Conservation (phyloP, 768 basidiomycete species). For the Leucocoprinus sp. region DNA sequence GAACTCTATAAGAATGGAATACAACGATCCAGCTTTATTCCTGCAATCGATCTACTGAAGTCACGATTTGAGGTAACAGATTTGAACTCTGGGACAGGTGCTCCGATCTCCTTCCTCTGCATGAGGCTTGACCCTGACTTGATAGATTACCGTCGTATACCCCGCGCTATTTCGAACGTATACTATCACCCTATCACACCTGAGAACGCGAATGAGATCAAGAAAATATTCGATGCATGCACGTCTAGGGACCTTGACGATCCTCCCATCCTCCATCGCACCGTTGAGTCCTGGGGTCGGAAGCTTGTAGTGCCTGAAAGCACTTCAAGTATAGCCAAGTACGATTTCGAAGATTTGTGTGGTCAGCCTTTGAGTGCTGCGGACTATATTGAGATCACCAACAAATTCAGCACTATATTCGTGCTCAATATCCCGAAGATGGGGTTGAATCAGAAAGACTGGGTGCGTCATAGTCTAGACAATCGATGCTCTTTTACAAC, state of each 20-base stretch:
- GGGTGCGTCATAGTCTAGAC: constrained; percentile 35
- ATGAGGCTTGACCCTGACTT: constrained; percentile 2
- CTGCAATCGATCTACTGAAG: constrained; percentile 91
- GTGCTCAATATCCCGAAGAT: constrained; percentile 83
- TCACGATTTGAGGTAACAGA: constrained; percentile 80
- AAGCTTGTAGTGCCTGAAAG: constrained; percentile 71
- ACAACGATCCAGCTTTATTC: constrained; percentile 89
- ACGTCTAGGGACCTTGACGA: constrained; percentile 46
- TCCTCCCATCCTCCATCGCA: constrained; percentile 50
- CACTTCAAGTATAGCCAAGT: constrained; percentile 72
- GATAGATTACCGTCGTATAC: constrained; percentile 89
- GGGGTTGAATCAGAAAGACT: constrained; percentile 80
- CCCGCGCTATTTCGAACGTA: constrained; percentile 86
- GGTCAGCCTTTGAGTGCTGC: constrained; percentile 87
- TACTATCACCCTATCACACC: constrained; percentile 79
- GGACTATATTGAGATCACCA: constrained; percentile 92
- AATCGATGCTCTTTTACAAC: not conserved
- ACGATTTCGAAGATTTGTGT: constrained; percentile 81
- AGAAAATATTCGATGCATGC: constrained; percentile 76
- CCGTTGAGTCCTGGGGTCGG: constrained; percentile 88
- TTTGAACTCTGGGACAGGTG: constrained; percentile 92
- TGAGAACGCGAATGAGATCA: constrained; percentile 60
- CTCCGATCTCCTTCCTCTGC: constrained; percentile 14
- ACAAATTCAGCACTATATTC: constrained; percentile 82
- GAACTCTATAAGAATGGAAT: constrained; percentile 99